Evolutionary conservation across 768 basidiomycete genomes (phyloP), one percentile per base, ranked within the genome.

Genomic region (Termitomyces sp.): DNA sequence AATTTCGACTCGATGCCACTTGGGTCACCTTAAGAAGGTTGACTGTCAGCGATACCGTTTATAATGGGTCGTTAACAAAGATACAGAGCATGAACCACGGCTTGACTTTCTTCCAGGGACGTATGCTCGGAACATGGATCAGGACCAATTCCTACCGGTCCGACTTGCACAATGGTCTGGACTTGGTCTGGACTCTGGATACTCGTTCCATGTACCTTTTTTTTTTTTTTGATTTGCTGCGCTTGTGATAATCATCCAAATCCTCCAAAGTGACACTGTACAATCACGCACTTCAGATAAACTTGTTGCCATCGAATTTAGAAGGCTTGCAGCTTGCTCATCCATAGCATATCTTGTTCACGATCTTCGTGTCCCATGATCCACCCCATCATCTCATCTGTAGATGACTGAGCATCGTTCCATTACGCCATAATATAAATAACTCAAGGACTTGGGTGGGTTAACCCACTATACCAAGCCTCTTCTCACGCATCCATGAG

Each of bases 401-500:
- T 3, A 2, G 50, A 37, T 37, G 50, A n/a, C 34, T 36, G 50
- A 51, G 34, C 50, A 51, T 3, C 3, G 3, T 7, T 28, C 16
- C 45, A 48, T 29, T 48, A 48, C 28, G 12, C 20, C 48, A 22
- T 49, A n/a, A 51, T 36, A 51, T 37, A 51, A 51, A 6, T 48
- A n/a, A 31, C n/a, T 5, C 18, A 10, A n/a, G n/a, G n/a, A 5
- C n/a, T 20, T 20, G 6, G 48, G 31, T 49, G n/a, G 51, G 12
- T 6, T 1, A 20, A 16, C 16, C 56, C 29, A 22, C 42, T 42
- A 31, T 50, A 7, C 37, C 22, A 22, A 16, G 12, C 20, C 5
- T 37, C 31, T n/a, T 13, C 52, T 33, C 29, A 20, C 54, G 48
- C 22, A 22, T 37, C 20, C 36, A 58, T 58, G 51, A 45, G 68